Conservation (phyloP, 1,284 basidiomycete species). For the Fomitiporia mediterranea region DNA sequence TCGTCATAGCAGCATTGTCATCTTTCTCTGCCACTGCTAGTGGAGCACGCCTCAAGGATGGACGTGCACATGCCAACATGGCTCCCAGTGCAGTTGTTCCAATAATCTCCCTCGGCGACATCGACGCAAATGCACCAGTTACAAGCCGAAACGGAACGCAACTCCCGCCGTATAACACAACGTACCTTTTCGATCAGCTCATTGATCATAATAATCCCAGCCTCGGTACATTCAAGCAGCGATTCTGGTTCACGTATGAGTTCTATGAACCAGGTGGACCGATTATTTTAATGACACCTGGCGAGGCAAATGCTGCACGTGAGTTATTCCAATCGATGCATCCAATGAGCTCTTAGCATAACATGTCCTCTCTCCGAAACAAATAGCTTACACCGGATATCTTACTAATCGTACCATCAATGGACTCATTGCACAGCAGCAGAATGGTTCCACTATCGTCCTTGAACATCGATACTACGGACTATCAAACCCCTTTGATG, state of each 20-base stretch:
- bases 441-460: constrained; percentile 58
- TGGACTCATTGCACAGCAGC: constrained; percentile 62
- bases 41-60: constrained; percentile 3
- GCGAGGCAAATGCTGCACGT: constrained; percentile 43
- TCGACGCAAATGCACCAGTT: constrained; percentile 33
- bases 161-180: constrained; percentile 38
- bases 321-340: constrained; percentile 16
- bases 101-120: constrained; percentile 25
- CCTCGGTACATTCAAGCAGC: constrained; percentile 75
- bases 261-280: constrained; percentile 62
- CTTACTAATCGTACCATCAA: constrained; percentile 62
- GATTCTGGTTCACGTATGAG: constrained; percentile 64
- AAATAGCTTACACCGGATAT: constrained; percentile 49
- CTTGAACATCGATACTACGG: constrained; percentile 56
- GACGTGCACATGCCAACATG: constrained; percentile 35
- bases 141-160: constrained; percentile 38
- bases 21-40: neutral
- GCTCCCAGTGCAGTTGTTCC: constrained; percentile 36
- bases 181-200: constrained; percentile 64
- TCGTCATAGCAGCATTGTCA: too few species aligned
- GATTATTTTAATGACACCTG: constrained; percentile 55
- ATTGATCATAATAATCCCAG: constrained; percentile 66
- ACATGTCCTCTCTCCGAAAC: constrained; percentile 1
- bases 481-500: constrained; percentile 50
- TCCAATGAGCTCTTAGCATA: constrained; percentile 7